Percentiles rank a stretch among this genome's conserved stretches.
Evolutionary conservation across 306 rosid species (phyloP).

Genomic region (Gastrolobium villosum): DNA sequence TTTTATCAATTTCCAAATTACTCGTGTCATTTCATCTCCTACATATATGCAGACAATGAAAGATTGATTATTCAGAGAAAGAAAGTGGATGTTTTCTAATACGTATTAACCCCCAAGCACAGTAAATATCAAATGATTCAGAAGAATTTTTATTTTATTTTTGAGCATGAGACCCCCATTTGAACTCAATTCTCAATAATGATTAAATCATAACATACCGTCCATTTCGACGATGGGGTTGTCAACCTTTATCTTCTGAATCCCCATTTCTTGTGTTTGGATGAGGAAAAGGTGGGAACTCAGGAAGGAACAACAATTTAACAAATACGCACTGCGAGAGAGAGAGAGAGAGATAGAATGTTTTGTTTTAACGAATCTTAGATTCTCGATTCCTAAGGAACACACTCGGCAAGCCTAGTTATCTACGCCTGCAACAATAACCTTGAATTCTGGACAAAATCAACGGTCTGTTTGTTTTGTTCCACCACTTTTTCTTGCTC

Average conservation of each 20-base stretch:
- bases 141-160: not conserved
- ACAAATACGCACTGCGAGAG: not conserved
- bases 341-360: not conserved
- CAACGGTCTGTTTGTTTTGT: no score
- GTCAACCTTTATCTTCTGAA: slow-evolving; percentile 80
- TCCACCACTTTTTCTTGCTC: no score
- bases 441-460: no score
- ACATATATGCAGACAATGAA: slow-evolving; percentile 36
- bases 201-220: slow-evolving; percentile 56
- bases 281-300: slow-evolving; percentile 22
- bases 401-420: not conserved
- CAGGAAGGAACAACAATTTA: slow-evolving; percentile 9
- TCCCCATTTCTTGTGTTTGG: slow-evolving; percentile 61
- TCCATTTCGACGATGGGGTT: slow-evolving; percentile 99
- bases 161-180: slow-evolving; percentile 14
- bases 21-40: slow-evolving; percentile 72
- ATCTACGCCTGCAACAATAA: not conserved
- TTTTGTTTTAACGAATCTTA: not conserved
- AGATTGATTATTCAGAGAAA: slow-evolving; percentile 26
- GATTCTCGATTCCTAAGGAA: not conserved
- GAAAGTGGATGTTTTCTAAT: slow-evolving; percentile 17
- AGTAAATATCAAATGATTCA: slow-evolving; percentile 18
- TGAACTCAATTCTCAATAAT: slow-evolving; percentile 28
- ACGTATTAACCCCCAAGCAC: not conserved
- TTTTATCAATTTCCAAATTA: slow-evolving; percentile 64